A percentile compares a stretch with the other conserved stretches of the same genome.
phyloP scores from a whole-genome alignment of 163 green algal species.

The Chlamydomonas reinhardtii region DNA sequence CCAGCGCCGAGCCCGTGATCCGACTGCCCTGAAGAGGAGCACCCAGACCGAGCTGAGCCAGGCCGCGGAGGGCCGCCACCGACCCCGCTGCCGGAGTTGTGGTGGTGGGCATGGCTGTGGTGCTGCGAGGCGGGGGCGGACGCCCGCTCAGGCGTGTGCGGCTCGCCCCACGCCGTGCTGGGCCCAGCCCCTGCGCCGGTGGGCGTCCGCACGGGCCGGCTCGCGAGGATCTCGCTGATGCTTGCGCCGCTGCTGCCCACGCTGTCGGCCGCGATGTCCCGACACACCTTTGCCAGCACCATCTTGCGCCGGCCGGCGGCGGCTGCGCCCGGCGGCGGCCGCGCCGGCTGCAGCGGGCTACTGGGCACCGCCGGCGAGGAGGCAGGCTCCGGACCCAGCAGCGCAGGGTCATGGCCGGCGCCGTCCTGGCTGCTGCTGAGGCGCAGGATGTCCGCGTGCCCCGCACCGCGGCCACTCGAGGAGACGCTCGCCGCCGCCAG shows the following conservation, averaged over 20 bases:
- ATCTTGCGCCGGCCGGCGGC: constrained; percentile 30
- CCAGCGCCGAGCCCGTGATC: background rate
- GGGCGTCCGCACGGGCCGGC: background rate
- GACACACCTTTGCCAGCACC: constrained; percentile 42
- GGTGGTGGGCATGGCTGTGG: constrained; percentile 1
- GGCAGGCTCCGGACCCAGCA: background rate
- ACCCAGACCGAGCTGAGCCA: background rate
- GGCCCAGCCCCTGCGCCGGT: too few species aligned
- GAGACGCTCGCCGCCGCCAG: background rate
- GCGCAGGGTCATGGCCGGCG: background rate
- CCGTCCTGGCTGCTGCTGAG: constrained; percentile 8
- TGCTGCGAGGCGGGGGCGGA: background rate
- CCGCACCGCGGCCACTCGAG: too few species aligned
- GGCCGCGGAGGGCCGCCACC: background rate
- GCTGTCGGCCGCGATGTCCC: constrained; percentile 26
- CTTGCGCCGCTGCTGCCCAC: constrained; percentile 6
- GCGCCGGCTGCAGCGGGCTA: constrained; percentile 15
- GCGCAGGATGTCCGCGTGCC: background rate
- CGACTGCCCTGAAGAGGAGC: constrained; percentile 30
- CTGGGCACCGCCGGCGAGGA: background rate
- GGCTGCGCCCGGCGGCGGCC: background rate
- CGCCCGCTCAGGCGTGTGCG: background rate
- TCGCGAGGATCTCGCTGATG: constrained; percentile 16
- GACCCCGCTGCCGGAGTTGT: background rate
- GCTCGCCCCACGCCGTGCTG: background rate